These are phyloP conservation scores for Pinus taeda DNA, from an alignment of 75 land plant species.

Conservation along the genomic window DNA sequence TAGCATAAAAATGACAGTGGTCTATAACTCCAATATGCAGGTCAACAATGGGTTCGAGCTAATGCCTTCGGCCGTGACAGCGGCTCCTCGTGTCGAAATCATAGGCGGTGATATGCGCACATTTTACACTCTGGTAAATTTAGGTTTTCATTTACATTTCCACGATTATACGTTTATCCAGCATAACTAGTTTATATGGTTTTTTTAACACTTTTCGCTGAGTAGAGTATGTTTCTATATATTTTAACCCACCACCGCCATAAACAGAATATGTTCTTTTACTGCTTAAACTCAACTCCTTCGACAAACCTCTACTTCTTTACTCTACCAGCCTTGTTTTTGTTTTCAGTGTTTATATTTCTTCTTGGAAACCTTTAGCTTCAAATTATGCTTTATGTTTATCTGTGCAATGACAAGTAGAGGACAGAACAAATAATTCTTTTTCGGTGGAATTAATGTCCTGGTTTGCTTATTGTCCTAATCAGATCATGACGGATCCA, in stretches of 20 bases:
- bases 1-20: conserved; percentile 39
- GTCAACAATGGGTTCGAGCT: conserved; percentile 68
- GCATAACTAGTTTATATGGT: too few relatives aligned
- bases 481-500: conserved; percentile 84
- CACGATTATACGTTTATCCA: too few relatives aligned
- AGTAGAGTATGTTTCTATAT: too few relatives aligned
- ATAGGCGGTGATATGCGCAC: conserved; percentile 38
- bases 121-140: conserved; percentile 47
- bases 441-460: too few relatives aligned
- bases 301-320: neutral
- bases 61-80: conserved; percentile 35
- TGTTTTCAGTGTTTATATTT: neutral
- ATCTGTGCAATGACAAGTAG: too few relatives aligned
- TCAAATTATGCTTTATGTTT: too few relatives aligned
- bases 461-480: neutral
- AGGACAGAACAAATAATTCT: too few relatives aligned
- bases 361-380: neutral
- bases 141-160: neutral
- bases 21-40: conserved; percentile 35
- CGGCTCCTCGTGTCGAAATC: conserved; percentile 45
- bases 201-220: too few relatives aligned
- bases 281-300: too few relatives aligned
- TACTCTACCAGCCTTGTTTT: neutral
- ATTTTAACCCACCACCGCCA: too few relatives aligned
- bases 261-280: too few relatives aligned